Evolutionary conservation across 1,284 basidiomycete species (phyloP).

Genomic region (Apiotrichum laibachii): DNA sequence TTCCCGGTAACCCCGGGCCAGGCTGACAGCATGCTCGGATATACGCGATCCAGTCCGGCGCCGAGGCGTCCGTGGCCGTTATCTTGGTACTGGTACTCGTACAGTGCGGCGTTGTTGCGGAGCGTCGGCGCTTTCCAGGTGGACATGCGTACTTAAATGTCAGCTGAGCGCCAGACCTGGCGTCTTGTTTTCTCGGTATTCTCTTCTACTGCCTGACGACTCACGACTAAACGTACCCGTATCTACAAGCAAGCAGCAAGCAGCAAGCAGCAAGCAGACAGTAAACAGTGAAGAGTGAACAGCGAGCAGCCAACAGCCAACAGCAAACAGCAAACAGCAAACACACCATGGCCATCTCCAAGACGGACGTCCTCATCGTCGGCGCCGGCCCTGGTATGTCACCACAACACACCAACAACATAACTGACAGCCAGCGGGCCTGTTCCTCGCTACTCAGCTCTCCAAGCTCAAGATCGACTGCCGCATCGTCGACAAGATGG

Average conservation of each 20-base stretch:
- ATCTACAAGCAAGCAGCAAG: background rate
- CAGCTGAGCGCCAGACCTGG: too few species aligned
- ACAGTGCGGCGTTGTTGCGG: too few species aligned
- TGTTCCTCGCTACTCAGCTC: slow-evolving; percentile 23
- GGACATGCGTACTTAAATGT: too few species aligned
- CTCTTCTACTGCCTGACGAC: too few species aligned
- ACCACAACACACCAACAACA: background rate
- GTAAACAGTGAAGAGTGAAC: background rate
- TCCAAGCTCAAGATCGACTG: slow-evolving; percentile 23
- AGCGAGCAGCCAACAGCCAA: background rate
- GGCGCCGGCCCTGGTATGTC: slow-evolving; percentile 21
- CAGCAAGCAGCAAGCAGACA: background rate
- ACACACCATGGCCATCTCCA: background rate
- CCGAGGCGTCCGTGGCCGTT: too few species aligned
- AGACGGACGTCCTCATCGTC: slow-evolving; percentile 18
- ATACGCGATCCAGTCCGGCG: too few species aligned
- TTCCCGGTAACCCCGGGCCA: too few species aligned
- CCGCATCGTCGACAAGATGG: slow-evolving; percentile 36
- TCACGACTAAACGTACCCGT: too few species aligned
- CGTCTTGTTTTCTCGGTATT: too few species aligned
- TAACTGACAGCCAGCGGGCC: slow-evolving; percentile 13
- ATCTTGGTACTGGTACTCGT: too few species aligned
- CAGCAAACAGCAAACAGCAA: background rate
- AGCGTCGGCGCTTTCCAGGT: too few species aligned
- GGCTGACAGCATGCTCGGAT: too few species aligned